Evolutionary conservation across 805 yeast species (phyloP).

Genomic region (Barnettozyma botsteinii): DNA sequence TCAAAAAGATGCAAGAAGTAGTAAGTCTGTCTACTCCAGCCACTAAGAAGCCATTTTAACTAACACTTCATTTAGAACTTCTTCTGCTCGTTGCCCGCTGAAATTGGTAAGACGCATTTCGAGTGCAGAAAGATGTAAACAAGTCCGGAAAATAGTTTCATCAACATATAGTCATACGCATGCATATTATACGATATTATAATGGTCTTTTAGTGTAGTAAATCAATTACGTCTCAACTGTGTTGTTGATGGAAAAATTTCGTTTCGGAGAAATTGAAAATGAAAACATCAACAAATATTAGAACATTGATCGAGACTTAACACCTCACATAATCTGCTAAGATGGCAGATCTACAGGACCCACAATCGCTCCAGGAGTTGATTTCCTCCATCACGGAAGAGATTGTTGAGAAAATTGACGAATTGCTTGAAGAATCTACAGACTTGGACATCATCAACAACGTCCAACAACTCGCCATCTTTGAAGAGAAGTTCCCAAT

Average conservation of each 20-base stretch:
- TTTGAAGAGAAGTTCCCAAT: neutral
- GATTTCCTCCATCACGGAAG: neutral
- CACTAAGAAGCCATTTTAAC: neutral
- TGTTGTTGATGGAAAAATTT: neutral
- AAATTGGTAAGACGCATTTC: constrained; percentile 43
- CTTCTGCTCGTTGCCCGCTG: constrained; percentile 45
- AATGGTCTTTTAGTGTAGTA: no score
- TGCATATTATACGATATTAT: no score
- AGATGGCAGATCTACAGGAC: neutral
- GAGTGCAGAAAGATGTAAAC: constrained; percentile 47
- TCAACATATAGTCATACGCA: no score
- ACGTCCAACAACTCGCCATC: neutral
- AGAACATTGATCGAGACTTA: no score
- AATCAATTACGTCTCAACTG: no score
- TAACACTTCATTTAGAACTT: constrained; percentile 27
- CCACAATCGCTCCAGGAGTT: neutral
- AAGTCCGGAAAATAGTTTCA: no score
- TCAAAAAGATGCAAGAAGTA: constrained; percentile 43
- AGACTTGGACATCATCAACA: neutral
- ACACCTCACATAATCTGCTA: no score
- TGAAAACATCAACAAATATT: neutral
- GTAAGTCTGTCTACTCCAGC: constrained; percentile 16
- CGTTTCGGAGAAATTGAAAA: neutral
- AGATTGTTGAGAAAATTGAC: neutral
- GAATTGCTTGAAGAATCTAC: neutral